Base-by-base conservation (phyloP, 139 green algal species). In the Micractinium sp. region DNA sequence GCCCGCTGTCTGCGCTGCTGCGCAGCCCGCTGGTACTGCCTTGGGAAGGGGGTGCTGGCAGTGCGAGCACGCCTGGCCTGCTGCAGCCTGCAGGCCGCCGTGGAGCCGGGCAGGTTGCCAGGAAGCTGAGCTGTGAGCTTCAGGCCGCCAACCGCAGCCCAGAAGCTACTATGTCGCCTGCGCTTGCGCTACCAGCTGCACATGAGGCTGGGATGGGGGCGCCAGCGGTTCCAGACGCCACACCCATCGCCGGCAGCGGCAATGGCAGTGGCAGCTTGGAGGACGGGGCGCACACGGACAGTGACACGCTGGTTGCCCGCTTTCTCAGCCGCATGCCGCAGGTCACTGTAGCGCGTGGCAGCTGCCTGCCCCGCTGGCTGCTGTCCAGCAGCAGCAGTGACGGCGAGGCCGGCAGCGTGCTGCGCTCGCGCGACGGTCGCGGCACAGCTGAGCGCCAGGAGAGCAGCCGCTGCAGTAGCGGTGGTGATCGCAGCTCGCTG, bases 261-360 rank as follows among this genome's bases (percentile, higher is more conserved):
- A 35, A 5, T 33, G 23, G 67, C 19, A 18, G 23, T 1, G 25
- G 22, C 67, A 33, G 67, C 22, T 33, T 29, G 23, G n/a, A 31
- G 23, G n/a, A 31, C 67, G 25, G 67, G 23, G 67, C 83, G 16
- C 36, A 18, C 9, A 81, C 67, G 9, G 67, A 87, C 67, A 87
- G 83, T 38, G 66, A 79, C 38, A 38, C 36, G 25, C 79, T 69
- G 38, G 25, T 87, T 31, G 83, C 83, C 38, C 83, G 83, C 83
- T 80, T 87, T 38, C 66, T 87, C 38, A 87, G 83, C 83, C 83
- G 38, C 63, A 66, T 79, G 83, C 63, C 83, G 4, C 41, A 67
- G 25, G 83, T 87, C 33, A 87, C 83, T 0, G 27, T 87, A 66
- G 38, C 27, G 0, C 83, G 83, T 22, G 83, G 83, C 67, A 80